These are phyloP conservation scores for Sicyos baderoa DNA, from an alignment of 306 rosid species.

Conservation along the genomic window DNA sequence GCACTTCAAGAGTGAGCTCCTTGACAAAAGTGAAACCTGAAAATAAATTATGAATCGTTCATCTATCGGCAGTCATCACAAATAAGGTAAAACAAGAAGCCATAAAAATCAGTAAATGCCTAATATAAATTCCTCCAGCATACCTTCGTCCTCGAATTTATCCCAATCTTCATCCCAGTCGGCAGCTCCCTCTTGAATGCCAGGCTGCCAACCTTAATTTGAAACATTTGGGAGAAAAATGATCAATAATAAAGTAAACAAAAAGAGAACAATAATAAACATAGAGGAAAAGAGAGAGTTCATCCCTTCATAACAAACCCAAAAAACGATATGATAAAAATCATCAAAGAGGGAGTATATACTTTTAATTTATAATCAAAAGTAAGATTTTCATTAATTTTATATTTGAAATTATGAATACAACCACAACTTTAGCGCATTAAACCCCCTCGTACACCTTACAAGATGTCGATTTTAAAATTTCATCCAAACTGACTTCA, in stretches of 20 bases:
- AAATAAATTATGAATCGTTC: conserved; percentile 20
- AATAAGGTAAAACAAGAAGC: neutral
- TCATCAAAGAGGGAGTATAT: neutral
- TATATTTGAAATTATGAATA: neutral
- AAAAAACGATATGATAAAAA: neutral
- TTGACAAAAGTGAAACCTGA: conserved; percentile 75
- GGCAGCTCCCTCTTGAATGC: conserved; percentile 81
- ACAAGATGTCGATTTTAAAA: no score
- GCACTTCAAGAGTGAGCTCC: conserved; percentile 83
- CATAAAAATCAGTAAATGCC: neutral
- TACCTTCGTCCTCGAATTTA: conserved; percentile 92
- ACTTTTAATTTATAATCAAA: neutral
- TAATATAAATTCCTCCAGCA: conserved; percentile 16
- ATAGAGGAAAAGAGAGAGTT: neutral
- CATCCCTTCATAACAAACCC: neutral
- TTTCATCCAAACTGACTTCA: no score
- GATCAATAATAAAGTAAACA: conserved; percentile 18
- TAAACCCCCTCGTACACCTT: neutral
- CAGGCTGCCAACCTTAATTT: conserved; percentile 83
- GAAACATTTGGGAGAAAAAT: neutral
- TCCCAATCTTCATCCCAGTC: conserved; percentile 99
- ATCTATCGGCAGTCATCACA: conserved; percentile 13
- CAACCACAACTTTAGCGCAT: neutral
- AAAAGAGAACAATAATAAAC: conserved; percentile 14
- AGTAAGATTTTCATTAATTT: neutral